Evolutionary conservation across 139 green algal species (phyloP).

Genomic region (Nannochloris sp.): DNA sequence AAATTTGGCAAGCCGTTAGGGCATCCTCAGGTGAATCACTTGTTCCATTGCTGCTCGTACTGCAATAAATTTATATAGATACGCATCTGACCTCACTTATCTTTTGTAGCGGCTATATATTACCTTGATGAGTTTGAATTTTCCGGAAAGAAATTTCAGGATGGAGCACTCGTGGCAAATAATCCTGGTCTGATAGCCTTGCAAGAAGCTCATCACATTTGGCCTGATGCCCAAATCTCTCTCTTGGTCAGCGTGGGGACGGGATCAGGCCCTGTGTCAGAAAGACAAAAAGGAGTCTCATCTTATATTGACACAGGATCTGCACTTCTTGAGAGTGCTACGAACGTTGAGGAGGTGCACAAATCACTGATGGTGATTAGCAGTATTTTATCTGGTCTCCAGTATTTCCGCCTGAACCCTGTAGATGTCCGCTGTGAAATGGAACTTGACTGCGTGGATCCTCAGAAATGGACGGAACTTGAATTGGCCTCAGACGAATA

Average conservation of each 20-base stretch:
- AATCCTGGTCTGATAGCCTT: constrained; percentile 82
- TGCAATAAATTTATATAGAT: too few species aligned
- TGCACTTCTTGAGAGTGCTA: constrained; percentile 48
- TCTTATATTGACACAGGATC: constrained; percentile 46
- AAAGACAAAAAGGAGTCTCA: constrained; percentile 29
- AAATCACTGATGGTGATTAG: constrained; percentile 53
- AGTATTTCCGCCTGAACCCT: constrained; percentile 73
- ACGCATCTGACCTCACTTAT: not conserved
- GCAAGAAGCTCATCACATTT: constrained; percentile 72
- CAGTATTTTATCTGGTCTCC: constrained; percentile 53
- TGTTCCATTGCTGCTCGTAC: not conserved
- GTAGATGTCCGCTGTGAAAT: constrained; percentile 61
- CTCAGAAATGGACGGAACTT: constrained; percentile 45
- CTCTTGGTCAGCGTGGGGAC: constrained; percentile 75
- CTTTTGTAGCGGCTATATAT: constrained; percentile 45
- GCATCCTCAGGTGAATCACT: constrained; percentile 57
- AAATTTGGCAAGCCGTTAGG: constrained; percentile 81
- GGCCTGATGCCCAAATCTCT: constrained; percentile 69
- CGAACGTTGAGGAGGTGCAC: constrained; percentile 49
- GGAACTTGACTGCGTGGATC: constrained; percentile 69
- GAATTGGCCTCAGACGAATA: constrained; percentile 64
- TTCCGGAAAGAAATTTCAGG: constrained; percentile 76
- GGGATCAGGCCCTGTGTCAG: constrained; percentile 38
- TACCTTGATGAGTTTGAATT: constrained; percentile 82
- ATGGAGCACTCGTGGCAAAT: constrained; percentile 86